Evolutionary conservation across 228 moss, liverwort and hornwort genomes (phyloP).

Genomic region (Sphagnum fallax): DNA sequence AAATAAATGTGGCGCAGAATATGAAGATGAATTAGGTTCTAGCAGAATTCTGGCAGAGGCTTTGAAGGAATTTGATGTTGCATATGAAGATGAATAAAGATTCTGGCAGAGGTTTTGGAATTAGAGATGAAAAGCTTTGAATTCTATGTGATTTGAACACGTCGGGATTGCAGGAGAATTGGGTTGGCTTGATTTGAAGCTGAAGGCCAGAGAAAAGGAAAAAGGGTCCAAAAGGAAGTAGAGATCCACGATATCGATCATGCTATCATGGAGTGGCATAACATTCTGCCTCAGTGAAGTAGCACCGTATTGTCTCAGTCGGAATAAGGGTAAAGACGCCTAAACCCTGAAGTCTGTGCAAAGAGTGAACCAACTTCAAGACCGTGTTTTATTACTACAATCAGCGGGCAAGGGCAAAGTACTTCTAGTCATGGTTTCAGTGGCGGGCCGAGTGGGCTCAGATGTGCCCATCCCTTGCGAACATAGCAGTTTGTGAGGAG

Average conservation of each 20-base stretch:
- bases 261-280: conserved; percentile 94
- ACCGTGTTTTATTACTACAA: conserved; percentile 67
- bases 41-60: too few relatives aligned
- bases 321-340: conserved; percentile 81
- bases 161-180: too few relatives aligned
- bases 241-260: conserved; percentile 3
- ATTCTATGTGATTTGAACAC: too few relatives aligned
- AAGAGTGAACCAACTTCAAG: conserved; percentile 85
- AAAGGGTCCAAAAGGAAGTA: too few relatives aligned
- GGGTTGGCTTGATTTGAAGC: too few relatives aligned
- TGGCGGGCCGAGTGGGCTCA: conserved; percentile 84
- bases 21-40: too few relatives aligned
- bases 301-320: conserved; percentile 82
- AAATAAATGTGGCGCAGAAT: too few relatives aligned
- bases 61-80: too few relatives aligned
- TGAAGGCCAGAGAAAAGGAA: too few relatives aligned
- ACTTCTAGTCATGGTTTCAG: conserved; percentile 83
- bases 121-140: too few relatives aligned
- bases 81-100: too few relatives aligned
- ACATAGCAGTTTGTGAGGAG: conserved; percentile 84
- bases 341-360: conserved; percentile 65
- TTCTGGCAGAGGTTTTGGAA: too few relatives aligned
- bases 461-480: conserved; percentile 86
- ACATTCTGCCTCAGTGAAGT: conserved; percentile 90
- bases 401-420: conserved; percentile 92